These are phyloP conservation scores for Poronia punctata DNA, from an alignment of 495 filamentous ascomycete genomes.

Conservation along the genomic window DNA sequence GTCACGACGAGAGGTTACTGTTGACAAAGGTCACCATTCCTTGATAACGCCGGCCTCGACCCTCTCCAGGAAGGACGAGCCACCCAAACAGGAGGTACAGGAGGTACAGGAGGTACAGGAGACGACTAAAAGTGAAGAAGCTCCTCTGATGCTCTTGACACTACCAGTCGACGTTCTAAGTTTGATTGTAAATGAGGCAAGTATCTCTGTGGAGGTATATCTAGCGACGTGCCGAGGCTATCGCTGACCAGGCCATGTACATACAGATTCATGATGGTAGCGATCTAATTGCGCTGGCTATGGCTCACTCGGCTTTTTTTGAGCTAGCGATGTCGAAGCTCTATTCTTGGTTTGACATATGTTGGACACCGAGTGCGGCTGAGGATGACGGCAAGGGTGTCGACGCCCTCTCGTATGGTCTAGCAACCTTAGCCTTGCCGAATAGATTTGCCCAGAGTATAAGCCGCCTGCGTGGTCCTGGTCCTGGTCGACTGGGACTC, in stretches of 20 bases:
- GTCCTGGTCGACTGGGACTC: constrained; percentile 15
- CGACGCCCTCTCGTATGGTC: constrained; percentile 85
- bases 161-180: constrained; percentile 83
- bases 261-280: constrained; percentile 77
- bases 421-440: constrained; percentile 78
- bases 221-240: background rate
- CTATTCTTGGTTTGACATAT: constrained; percentile 89
- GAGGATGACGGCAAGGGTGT: constrained; percentile 65
- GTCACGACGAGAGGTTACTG: constrained; percentile 11
- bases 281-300: constrained; percentile 75
- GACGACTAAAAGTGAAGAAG: constrained; percentile 28
- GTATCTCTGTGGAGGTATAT: constrained; percentile 15
- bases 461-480: constrained; percentile 25
- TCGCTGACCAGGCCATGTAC: constrained; percentile 12
- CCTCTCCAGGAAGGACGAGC: constrained; percentile 34
- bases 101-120: too few species aligned
- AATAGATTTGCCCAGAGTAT: constrained; percentile 59
- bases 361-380: constrained; percentile 74
- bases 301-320: constrained; percentile 82
- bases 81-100: constrained; percentile 32
- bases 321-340: constrained; percentile 74
- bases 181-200: constrained; percentile 83
- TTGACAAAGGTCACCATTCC: constrained; percentile 5
- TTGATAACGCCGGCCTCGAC: constrained; percentile 12
- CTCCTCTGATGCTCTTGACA: constrained; percentile 59